Base-by-base conservation (phyloP, 2,329 filamentous ascomycete species). In the Colletotrichum simmondsii region DNA sequence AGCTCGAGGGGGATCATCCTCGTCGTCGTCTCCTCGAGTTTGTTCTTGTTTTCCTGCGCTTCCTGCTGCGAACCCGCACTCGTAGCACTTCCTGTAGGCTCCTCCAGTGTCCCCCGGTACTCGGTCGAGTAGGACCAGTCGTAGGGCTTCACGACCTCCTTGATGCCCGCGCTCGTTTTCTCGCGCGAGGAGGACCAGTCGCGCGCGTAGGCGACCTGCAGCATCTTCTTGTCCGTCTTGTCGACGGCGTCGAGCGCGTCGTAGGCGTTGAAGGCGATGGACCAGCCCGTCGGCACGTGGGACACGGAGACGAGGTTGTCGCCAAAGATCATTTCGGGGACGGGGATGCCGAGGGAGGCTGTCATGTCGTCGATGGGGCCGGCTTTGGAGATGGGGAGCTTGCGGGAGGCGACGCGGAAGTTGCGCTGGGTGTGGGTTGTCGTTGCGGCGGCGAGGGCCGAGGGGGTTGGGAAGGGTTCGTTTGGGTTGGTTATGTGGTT, bases 251-350 rank as follows among this genome's bases (percentile, higher is more conserved):
- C 95, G 75, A 99, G 88, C 28, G 96, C 97, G 80, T 96, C 94
- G 77, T 92, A 93, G 26, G 97, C 93, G 80, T 93, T 93, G 87
- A 98, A 99, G 65, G 88, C 85, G 75, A 98, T 87, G 57, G 87
- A 86, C 95, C 95, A 99, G 57, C 91, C 90, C n/a, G 89, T 91
- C 24, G 89, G 87, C n/a, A 85, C 74, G 84, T 98, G 95, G 65
- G 91, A 87, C 73, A 99, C 88, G 7, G 90, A 85, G 53, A 97
- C 92, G 71, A 93, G 86, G 82, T 99, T 99, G 86, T 99, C 95
- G 74, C 97, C 97, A 80, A 99, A 99, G 76, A 99, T 99, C 97
- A 99, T 99, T 85, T 99, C 97, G 10, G 97, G 97, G 53, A 96
- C 91, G 22, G 96, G 92, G 80, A 99, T 98, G 35, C 92, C 92